Evolutionary conservation across 2,329 filamentous ascomycete species (phyloP).

Genomic region (Scleromitrula shiraiana): DNA sequence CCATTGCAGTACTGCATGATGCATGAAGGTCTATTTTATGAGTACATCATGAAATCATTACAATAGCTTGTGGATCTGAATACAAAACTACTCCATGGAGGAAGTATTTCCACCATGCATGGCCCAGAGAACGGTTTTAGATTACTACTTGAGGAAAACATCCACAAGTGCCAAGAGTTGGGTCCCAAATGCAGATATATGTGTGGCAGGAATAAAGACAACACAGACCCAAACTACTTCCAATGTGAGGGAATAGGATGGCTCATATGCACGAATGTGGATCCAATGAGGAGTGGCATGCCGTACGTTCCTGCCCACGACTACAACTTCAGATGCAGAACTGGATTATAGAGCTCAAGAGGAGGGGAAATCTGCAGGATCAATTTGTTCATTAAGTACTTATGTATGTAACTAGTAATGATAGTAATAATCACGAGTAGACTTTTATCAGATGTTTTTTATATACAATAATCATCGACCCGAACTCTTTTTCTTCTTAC

Average conservation of each 20-base stretch:
- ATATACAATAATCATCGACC: neutral
- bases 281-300: neutral
- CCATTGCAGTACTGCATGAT: no score
- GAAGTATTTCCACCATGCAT: no score
- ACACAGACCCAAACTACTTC: neutral
- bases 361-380: neutral
- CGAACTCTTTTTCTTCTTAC: neutral
- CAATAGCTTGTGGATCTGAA: no score
- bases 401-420: neutral
- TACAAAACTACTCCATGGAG: no score
- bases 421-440: neutral
- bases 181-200: no score
- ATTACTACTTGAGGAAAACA: no score
- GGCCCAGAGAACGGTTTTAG: no score
- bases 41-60: no score
- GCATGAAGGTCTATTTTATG: no score
- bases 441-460: neutral
- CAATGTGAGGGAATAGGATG: constrained; percentile 3
- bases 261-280: neutral
- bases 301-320: constrained; percentile 6
- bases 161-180: no score
- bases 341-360: neutral
- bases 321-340: constrained; percentile 6
- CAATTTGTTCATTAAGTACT: neutral
- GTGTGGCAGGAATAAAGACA: neutral